Evolutionary conservation across 1,284 basidiomycete genomes (phyloP), one percentile per base, ranked within the genome.

Genomic region (Cutaneotrichosporon mucoides): DNA sequence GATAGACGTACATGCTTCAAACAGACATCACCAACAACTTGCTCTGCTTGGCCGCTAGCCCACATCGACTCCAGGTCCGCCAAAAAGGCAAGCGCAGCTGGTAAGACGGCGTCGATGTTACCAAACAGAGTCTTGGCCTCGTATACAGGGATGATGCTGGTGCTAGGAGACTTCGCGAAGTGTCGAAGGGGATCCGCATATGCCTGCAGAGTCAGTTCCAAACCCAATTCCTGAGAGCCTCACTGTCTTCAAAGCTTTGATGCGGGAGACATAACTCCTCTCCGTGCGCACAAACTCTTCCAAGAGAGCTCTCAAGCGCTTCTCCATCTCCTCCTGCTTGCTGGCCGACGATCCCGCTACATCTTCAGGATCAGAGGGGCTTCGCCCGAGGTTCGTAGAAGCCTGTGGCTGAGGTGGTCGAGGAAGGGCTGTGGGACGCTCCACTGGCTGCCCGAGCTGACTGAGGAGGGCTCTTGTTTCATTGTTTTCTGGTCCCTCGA

Each of bases 111-210:
- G 75, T 96, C 94, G 49, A 97, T 85, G 76, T 98, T 98, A 53
- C 91, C 91, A 68, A 98, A 98, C 35, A 98, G 82, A 0, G 86
- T 88, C 68, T 92, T 95, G 24, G 94, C 91, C 71, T 96, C 90
- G 74, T 95, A 96, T 15, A 86, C 80, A 3, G 89, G 88, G 51
- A 98, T 84, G 67, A 97, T 92, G 46, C 88, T 85, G 0, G 89
- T 92, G 64, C 88, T 88, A 70, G 90, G 89, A 73, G 84, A 86
- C 60, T 85, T 84, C 35, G 95, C 86, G 72, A 93, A 95, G 55
- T 84, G 84, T 24, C 92, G 86, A 24, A 98, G 81, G 2, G 92
- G 93, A 73, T 93, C 88, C 42, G 93, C 93, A 73, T 97, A 98
- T 63, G 88, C 85, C 78, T 81, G 62, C 24, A 3, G 15, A 40